These are phyloP conservation scores for Pythium apleroticum DNA, from an alignment of 352 stramenopile species.

Conservation along the genomic window DNA sequence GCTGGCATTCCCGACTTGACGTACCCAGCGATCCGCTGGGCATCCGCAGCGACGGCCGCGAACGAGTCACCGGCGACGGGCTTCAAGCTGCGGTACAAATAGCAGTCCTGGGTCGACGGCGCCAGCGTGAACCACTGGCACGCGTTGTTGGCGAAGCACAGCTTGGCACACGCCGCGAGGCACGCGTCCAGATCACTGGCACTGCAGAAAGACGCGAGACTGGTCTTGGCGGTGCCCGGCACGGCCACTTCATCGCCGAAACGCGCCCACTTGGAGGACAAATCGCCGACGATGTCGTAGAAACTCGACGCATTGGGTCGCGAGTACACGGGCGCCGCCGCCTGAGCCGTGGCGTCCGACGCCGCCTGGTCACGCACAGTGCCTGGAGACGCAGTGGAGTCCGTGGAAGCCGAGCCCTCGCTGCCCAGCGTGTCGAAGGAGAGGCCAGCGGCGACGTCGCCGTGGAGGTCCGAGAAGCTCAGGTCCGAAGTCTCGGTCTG, in stretches of 20 bases:
- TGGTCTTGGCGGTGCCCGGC: constrained; percentile 13
- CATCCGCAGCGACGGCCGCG: neutral
- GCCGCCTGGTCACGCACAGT: neutral
- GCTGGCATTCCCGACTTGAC: constrained; percentile 14
- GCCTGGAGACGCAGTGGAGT: neutral
- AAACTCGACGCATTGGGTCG: constrained; percentile 11
- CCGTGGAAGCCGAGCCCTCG: neutral
- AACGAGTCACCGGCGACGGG: constrained; percentile 16
- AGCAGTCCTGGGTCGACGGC: constrained; percentile 20
- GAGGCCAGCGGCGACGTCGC: constrained; percentile 12
- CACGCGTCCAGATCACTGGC: constrained; percentile 8
- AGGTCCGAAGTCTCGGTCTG: constrained; percentile 12
- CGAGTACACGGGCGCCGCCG: constrained; percentile 4
- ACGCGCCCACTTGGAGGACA: constrained; percentile 18
- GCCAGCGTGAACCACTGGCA: constrained; percentile 25
- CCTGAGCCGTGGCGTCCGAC: neutral
- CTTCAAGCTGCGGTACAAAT: constrained; percentile 13
- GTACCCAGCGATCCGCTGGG: constrained; percentile 20
- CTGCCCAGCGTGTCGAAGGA: constrained; percentile 13
- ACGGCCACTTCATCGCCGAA: constrained; percentile 21
- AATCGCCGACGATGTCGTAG: constrained; percentile 18
- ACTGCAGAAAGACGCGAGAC: constrained; percentile 8
- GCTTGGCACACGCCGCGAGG: constrained; percentile 10
- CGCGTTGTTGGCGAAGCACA: constrained; percentile 19
- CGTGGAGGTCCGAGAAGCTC: constrained; percentile 11